Base-by-base conservation (phyloP, 1,284 basidiomycete species). In the Puccinia coronata region DNA sequence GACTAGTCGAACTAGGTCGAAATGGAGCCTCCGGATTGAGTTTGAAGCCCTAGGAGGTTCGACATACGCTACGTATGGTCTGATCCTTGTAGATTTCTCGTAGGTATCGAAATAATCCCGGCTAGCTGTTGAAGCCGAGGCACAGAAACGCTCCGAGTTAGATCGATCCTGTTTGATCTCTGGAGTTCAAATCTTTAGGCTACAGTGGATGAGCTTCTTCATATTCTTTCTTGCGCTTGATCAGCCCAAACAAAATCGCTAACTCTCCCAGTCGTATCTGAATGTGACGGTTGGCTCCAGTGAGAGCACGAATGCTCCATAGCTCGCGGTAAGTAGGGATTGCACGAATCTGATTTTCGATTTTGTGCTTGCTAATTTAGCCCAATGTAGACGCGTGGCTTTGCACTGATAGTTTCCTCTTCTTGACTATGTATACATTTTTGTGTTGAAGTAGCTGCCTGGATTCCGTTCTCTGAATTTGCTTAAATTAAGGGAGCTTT, bases 401-500 rank as follows among this genome's bases (percentile, higher is more conserved):
- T 34, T 61, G 23, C 14, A 16, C 12, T 36, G 16, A 63, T 39
- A 20, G 18, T 36, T 20, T 39, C 16, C 34, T 63, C n/a, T 63
- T 34, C 18, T 23, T 39, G 34, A 23, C 34, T 20, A 18, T n/a
- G n/a, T n/a, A n/a, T n/a, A n/a, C n/a, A n/a, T n/a, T n/a, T n/a
- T n/a, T 34, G 18, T 39, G 59, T 39, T 1, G 4, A 41, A 67
- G 63, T 67, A 5, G 25, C 63, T 41, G 63, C 36, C 20, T 20
- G 36, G n/a, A 3, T 63, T n/a, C 36, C 20, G 63, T 16, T 12
- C 63, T 67, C n/a, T 0, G 18, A 25, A 28, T 43, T 67, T 20
- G 20, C 39, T 67, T 67, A 43, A 67, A 43, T 43, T 63, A 63
- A 63, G 57, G 34, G 59, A 39, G 12, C 59, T 63, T 63, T 47